Evolutionary conservation across 495 filamentous ascomycete species (phyloP), one percentile per base, ranked within the genome.

Genomic region (Xanthoparmelia taractica): DNA sequence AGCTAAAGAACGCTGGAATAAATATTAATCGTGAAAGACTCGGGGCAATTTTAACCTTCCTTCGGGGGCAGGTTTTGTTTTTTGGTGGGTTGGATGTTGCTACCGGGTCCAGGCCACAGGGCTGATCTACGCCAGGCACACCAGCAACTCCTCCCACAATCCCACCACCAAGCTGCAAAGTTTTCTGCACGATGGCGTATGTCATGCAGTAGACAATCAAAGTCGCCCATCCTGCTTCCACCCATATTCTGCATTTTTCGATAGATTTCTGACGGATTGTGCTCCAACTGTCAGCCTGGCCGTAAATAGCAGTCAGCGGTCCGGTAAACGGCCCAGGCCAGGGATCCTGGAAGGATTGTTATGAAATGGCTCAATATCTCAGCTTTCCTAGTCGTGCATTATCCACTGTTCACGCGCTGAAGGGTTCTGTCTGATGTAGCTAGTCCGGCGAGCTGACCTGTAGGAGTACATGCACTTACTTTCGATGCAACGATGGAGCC

Each of bases 381-480:
- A 43, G 48, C 48, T 56, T 41, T 43, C n/a, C 34, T 38, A 23
- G 41, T 54, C 33, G 12, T 61, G 29, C 31, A 20, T 55, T 3
- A 18, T 40, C 2, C 12, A 37, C 27, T 33, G 25, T 63, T 43
- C 7, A 45, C n/a, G 50, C 60, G 37, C 52, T 57, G 29, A n/a
- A 20, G 29, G 40, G 8, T 23, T n/a, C 52, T 47, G 29, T 63
- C 55, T 18, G 54, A 43, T 40, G 38, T 58, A 48, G 40, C 29
- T 33, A 50, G 29, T 33, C 41, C 8, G 48, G 50, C 29, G 41
- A 57, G 18, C 61, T 63, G 40, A 58, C 29, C 54, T 48, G 40
- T 58, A 43, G 38, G 40, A 41, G 52, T 29, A 40, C 38, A 45
- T 41, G 34, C 25, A 41, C 12, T 37, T 45, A 63, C 36, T 7